Base-by-base conservation (phyloP, 164 flowering plant genomes). In the Euptelea pleiosperma region DNA sequence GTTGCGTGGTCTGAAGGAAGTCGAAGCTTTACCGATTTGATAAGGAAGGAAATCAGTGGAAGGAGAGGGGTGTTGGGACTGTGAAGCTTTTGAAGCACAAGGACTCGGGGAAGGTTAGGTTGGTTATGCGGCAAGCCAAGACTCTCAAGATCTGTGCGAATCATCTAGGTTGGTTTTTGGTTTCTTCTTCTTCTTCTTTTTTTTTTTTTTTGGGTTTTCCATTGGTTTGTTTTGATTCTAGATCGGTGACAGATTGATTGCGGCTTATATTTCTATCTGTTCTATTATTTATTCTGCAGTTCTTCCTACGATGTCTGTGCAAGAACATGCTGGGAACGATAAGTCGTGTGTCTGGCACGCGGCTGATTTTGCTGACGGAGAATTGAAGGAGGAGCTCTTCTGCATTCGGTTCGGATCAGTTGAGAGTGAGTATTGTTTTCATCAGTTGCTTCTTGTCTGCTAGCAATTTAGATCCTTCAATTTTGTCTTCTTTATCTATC, bases 301-400 rank as follows among this genome's bases (percentile, higher is more conserved):
- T 34, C 46, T 65, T 54, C 65, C 78, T 0, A 39, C 67, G 21
- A 70, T 62, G 33, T 52, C 67, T 6, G 52, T 74, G 37, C 73
- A 71, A 42, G 78, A 68, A 28, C 73, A 75, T 52, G 68, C 65
- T 1, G 80, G 80, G 15, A 70, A 68, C 26, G 75, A 73, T 8
- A 73, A 70, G 31, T 64, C 77, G 1, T 76, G 77, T 30, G 72
- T 73, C n/a, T 76, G 80, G 80, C 72, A 73, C 14, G 80, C 80
- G 0, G 3, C 73, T 48, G 80, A 73, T 68, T 76, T 53, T 43
- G 52, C 77, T 6, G 77, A 73, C 59, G 80, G 77, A 7, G 75
- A 76, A 31, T 46, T 76, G 73, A 73, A 76, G 64, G 56, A 73
- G 4, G 75, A 76, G 50, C 67, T 68, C 26, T 76, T 76, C 42